Evolutionary conservation across 139 green algal genomes (phyloP).

Genomic region (Chlamydomonas sp.): DNA sequence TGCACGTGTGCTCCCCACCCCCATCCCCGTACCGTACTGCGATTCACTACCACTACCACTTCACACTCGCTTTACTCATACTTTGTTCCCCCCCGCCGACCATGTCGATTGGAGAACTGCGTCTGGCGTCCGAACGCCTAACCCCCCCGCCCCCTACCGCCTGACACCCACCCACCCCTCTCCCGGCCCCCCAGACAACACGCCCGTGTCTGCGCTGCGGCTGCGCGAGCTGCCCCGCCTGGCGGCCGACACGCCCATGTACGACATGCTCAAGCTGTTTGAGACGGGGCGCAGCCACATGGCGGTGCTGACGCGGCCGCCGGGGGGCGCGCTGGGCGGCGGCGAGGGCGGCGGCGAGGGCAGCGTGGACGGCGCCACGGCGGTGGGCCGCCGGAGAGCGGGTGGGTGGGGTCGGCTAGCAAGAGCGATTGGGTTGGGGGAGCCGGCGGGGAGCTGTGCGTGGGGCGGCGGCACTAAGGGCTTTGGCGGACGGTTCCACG

Average conservation of each 20-base stretch:
- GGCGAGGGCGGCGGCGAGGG: neutral
- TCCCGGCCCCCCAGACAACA: neutral
- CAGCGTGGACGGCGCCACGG: neutral
- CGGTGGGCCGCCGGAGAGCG: neutral
- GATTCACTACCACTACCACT: too few species aligned
- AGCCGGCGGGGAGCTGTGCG: too few species aligned
- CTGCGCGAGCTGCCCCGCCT: constrained; percentile 57
- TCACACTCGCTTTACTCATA: too few species aligned
- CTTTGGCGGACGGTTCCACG: neutral
- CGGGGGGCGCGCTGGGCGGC: neutral
- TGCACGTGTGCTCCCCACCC: too few species aligned
- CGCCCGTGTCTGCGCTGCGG: constrained; percentile 43
- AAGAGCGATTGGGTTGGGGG: too few species aligned
- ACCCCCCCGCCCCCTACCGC: neutral
- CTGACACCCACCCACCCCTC: neutral
- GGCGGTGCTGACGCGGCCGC: constrained; percentile 77
- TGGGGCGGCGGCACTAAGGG: too few species aligned
- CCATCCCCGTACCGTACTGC: too few species aligned
- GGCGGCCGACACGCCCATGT: constrained; percentile 70
- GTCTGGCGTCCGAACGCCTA: too few species aligned
- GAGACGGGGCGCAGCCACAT: constrained; percentile 90
- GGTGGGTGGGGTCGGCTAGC: neutral
- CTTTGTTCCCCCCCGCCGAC: too few species aligned
- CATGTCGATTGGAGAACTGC: too few species aligned
- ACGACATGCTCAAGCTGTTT: constrained; percentile 95